Base-by-base conservation (phyloP, 495 filamentous ascomycete species). In the Penicillium maclennaniae region DNA sequence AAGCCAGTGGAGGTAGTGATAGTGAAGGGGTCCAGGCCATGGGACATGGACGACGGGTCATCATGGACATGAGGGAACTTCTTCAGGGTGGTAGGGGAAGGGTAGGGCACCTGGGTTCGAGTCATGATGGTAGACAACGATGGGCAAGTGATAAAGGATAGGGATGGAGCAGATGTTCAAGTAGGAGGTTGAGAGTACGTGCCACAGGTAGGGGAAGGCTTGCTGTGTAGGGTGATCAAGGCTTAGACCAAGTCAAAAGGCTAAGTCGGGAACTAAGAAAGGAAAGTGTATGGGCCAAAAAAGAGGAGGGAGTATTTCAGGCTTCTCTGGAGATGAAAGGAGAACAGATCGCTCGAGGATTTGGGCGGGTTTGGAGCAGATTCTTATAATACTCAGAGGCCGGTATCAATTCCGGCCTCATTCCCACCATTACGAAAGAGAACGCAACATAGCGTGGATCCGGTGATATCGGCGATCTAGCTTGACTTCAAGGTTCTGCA, bases 1-100 rank as follows among this genome's bases (percentile, higher is more conserved):
- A 96, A 96, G 47, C 91, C 91, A 38, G 88, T 80, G 0, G 84
- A 82, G 3, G 84, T 90, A 43, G 90, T 92, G 56, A 95, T 88
- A 74, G 91, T 92, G 78, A 96, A 96, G 45, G 89, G 84, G 48
- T 79, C 72, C 28, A 78, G 47, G 55, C 69, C 66, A 47, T 65
- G 67, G 28, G 87, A 86, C 19, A 93, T 75, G 45, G 72, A 73
- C 10, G 68, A 69, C 55, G 84, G 80, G 61, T 83, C 72, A 66
- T 83, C 76, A 61, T 75, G 75, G 46, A 83, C 73, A 61, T 84
- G 78, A 51, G 75, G 71, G 58, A 86, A 79, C 56, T 75, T 69
- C 49, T 78, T 65, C 61, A 83, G 74, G 52, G 69, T 74, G 43
- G 67, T 50, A 17, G 66, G 51, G 47, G 70, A 69, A 28, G 67